phyloP scores from a whole-genome alignment of 2,329 filamentous ascomycete genomes.

The Claviceps monticola region DNA sequence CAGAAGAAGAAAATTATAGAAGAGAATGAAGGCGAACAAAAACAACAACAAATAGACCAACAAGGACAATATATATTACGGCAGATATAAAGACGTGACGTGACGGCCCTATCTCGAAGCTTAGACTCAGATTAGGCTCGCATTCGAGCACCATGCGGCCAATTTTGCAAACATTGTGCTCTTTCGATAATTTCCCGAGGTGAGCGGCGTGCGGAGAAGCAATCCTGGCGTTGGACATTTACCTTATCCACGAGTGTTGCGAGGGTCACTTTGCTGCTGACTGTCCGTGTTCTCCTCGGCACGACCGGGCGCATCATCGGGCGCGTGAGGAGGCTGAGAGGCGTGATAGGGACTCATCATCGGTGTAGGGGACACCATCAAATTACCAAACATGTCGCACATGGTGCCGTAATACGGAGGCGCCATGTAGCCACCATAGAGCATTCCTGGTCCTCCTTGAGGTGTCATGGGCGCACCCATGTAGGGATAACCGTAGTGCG shows the following conservation, averaged over 20 bases:
- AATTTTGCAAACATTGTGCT: too few species aligned
- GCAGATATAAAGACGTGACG: too few species aligned
- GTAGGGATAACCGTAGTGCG: constrained; percentile 8
- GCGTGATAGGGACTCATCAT: constrained; percentile 10
- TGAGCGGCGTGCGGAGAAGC: too few species aligned
- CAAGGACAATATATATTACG: too few species aligned
- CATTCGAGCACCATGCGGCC: too few species aligned
- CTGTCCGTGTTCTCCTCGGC: background rate
- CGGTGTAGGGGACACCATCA: constrained; percentile 9
- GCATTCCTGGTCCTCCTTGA: constrained; percentile 8
- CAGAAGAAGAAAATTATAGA: too few species aligned
- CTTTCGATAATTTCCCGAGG: too few species aligned
- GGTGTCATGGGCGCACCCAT: constrained; percentile 10
- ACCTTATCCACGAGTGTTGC: background rate
- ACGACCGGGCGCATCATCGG: background rate
- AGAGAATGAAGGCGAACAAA: too few species aligned
- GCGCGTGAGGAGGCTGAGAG: background rate
- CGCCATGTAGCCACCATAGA: constrained; percentile 13
- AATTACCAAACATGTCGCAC: constrained; percentile 10
- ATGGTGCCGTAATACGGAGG: constrained; percentile 9
- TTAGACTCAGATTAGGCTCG: too few species aligned
- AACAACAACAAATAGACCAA: too few species aligned
- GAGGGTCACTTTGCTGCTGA: background rate
- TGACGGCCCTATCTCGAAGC: too few species aligned
- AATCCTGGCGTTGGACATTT: too few species aligned